Conservation (phyloP, 1,139 yeast species). For the Candida glucosophila region DNA sequence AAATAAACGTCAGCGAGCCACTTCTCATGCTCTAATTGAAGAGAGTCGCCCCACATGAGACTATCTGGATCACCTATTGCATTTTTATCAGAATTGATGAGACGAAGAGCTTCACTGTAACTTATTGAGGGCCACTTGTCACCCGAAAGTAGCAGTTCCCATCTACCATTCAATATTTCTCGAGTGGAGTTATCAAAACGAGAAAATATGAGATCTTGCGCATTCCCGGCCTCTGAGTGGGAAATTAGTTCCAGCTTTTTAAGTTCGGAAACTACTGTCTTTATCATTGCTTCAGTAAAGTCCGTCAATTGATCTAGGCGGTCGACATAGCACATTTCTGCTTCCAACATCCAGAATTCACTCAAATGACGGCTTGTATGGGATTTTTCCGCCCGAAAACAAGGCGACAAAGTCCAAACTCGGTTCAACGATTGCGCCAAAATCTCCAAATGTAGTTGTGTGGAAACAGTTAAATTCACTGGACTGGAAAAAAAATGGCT, state of each 20-base stretch:
- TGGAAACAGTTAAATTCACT: constrained; percentile 77
- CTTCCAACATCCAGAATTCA: constrained; percentile 98
- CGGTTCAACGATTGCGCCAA: constrained; percentile 65
- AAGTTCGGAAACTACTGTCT: constrained; percentile 38
- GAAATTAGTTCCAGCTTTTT: constrained; percentile 2
- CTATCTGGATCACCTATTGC: constrained; percentile 9
- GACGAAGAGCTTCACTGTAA: constrained; percentile 63
- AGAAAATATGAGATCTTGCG: constrained; percentile 35
- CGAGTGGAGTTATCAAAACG: constrained; percentile 28
- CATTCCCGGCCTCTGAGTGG: constrained; percentile 15
- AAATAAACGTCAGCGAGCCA: constrained; percentile 71
- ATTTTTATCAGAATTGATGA: constrained; percentile 29
- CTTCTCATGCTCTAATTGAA: constrained; percentile 85
- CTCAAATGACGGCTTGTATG: constrained; percentile 87
- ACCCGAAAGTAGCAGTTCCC: constrained; percentile 21
- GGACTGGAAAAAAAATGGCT: constrained; percentile 53
- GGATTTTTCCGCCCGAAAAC: constrained; percentile 89
- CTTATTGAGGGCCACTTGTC: constrained; percentile 64
- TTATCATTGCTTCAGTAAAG: constrained; percentile 65
- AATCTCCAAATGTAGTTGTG: constrained; percentile 86
- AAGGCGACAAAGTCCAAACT: constrained; percentile 87
- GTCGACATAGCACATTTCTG: constrained; percentile 67
- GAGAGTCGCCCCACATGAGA: constrained; percentile 58
- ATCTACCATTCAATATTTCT: constrained; percentile 17
- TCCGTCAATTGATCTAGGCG: constrained; percentile 51